A percentile compares a stretch with the other conserved stretches of the same genome.
Evolutionary conservation across 768 basidiomycete genomes (phyloP).

Genomic region (Auriscalpium microsporum): DNA sequence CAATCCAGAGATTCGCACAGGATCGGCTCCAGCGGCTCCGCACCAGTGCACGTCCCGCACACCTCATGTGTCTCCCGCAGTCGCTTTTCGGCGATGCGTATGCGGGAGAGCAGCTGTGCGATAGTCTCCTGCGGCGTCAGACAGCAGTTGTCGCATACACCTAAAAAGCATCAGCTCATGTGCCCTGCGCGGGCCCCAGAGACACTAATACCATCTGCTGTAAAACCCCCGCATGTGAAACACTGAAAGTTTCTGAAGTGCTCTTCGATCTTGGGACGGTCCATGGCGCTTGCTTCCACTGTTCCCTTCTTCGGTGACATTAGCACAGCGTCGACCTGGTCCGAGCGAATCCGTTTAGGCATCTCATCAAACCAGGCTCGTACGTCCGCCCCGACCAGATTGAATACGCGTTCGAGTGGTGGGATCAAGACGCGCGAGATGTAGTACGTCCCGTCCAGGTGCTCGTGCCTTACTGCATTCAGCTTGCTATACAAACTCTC

Average conservation of each 20-base stretch:
- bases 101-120: conserved; percentile 25
- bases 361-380: conserved; percentile 81
- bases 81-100: conserved; percentile 25
- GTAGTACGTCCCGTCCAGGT: conserved; percentile 85
- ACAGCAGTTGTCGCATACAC: conserved; percentile 18
- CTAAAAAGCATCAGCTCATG: conserved; percentile 23
- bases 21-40: conserved; percentile 25
- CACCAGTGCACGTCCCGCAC: conserved; percentile 33
- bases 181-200: no score
- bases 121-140: conserved; percentile 25
- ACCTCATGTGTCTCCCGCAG: conserved; percentile 24
- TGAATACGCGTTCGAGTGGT: conserved; percentile 85
- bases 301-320: conserved; percentile 27
- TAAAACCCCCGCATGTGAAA: conserved; percentile 50
- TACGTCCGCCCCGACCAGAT: conserved; percentile 83
- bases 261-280: conserved; percentile 54
- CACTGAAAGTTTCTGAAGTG: conserved; percentile 71
- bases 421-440: conserved; percentile 82
- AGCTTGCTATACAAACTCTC: not conserved
- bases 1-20: conserved; percentile 42
- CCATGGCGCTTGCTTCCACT: conserved; percentile 20
- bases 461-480: conserved; percentile 39
- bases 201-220: conserved; percentile 39
- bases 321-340: conserved; percentile 27
- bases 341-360: conserved; percentile 50